These are phyloP conservation scores for Isabelozyma pseudorhagii DNA, from an alignment of 805 yeast genomes.

Conservation along the genomic window DNA sequence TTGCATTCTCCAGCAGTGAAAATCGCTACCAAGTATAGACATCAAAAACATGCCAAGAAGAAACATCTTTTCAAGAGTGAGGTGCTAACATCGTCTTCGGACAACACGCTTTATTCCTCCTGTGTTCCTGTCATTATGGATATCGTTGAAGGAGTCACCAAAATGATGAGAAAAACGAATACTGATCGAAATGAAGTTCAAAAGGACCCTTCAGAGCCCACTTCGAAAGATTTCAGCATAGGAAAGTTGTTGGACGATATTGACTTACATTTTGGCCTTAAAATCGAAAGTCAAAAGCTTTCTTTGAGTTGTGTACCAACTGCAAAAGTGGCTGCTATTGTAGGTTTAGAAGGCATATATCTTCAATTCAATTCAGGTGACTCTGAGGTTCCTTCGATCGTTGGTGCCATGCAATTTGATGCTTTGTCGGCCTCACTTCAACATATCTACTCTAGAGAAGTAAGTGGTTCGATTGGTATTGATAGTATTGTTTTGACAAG, in stretches of 20 bases:
- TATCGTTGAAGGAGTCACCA: conserved; percentile 47
- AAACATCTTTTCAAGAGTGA: conserved; percentile 50
- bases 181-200: background rate
- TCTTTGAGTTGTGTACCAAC: conserved; percentile 88
- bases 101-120: conserved; percentile 63
- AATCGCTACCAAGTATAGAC: conserved; percentile 52
- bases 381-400: conserved; percentile 34
- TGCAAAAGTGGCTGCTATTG: conserved; percentile 86
- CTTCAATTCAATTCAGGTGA: conserved; percentile 54
- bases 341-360: conserved; percentile 67
- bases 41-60: conserved; percentile 27
- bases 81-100: conserved; percentile 63
- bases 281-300: conserved; percentile 69
- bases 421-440: conserved; percentile 70
- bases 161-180: conserved; percentile 36
- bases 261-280: conserved; percentile 60
- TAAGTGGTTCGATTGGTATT: conserved; percentile 65
- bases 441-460: conserved; percentile 86
- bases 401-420: conserved; percentile 47
- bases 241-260: conserved; percentile 45
- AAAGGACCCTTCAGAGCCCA: conserved; percentile 1
- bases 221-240: conserved; percentile 34
- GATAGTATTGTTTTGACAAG: conserved; percentile 47
- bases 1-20: conserved; percentile 75
- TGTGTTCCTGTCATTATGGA: conserved; percentile 79